A percentile compares a stretch with the other conserved stretches of the same genome.
Evolutionary conservation across 192 early-diverging fungal genomes (phyloP).

Genomic region (Rhizoclosmatium globosum): DNA sequence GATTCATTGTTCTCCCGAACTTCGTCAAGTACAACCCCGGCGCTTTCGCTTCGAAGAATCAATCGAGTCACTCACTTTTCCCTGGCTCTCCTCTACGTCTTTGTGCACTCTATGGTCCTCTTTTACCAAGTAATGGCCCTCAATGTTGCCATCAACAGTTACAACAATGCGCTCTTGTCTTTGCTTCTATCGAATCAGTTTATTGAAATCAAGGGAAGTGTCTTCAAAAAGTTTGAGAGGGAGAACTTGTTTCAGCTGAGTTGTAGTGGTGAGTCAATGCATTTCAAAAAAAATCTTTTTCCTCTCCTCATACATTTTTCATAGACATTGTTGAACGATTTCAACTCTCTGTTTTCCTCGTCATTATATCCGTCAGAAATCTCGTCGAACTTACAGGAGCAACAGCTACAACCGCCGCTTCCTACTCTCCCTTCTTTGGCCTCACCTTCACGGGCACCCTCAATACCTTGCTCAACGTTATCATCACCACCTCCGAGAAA

Average conservation of each 20-base stretch:
- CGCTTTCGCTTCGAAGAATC: constrained; percentile 36
- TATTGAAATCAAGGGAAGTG: constrained; percentile 96
- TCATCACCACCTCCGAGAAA: neutral
- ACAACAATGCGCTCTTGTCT: constrained; percentile 93
- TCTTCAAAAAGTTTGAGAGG: constrained; percentile 96
- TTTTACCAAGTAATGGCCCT: constrained; percentile 97
- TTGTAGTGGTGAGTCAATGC: constrained; percentile 76
- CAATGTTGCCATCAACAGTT: constrained; percentile 96
- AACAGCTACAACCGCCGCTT: neutral
- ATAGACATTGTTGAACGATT: constrained; percentile 96
- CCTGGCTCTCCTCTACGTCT: constrained; percentile 85
- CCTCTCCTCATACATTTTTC: neutral
- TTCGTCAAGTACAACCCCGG: constrained; percentile 36
- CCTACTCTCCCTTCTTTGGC: neutral
- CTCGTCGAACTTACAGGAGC: constrained; percentile 79
- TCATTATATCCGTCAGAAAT: constrained; percentile 91
- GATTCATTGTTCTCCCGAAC: constrained; percentile 92
- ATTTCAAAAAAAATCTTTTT: constrained; percentile 19
- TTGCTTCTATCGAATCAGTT: constrained; percentile 96
- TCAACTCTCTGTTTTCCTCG: constrained; percentile 85
- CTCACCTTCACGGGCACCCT: neutral
- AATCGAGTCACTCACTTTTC: constrained; percentile 67
- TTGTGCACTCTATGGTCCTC: constrained; percentile 87
- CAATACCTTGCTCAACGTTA: neutral
- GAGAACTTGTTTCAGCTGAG: constrained; percentile 96